Evolutionary conservation across 805 yeast genomes (phyloP), one percentile per base, ranked within the genome.

Genomic region (Yamadazyma philogaea): DNA sequence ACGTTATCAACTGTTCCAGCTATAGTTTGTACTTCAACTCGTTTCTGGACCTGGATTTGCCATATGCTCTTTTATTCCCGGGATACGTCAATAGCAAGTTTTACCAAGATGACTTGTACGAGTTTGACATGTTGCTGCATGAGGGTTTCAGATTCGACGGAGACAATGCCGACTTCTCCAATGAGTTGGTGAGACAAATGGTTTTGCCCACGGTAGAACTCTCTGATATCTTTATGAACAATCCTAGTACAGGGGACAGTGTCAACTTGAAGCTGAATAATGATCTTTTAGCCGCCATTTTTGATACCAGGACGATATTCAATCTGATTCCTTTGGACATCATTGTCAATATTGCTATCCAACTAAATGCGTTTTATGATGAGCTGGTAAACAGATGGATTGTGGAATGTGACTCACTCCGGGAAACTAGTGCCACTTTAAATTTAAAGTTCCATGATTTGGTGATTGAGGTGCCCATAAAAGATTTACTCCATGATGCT

Each of bases 321-420:
- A 70, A 69, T 21, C 74, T 66, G 54, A 56, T 85, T 27, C 91
- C 91, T 0, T 61, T 73, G 31, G 72, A 74, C 35, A 56, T 77
- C 4, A 64, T 85, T 32, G 68, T 84, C 39, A 77, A 76, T 50
- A 60, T 85, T 22, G 87, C 90, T 0, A 68, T 84, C 19, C 90
- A 85, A 59, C 63, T 82, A 30, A 81, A 81, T 53, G 91, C 91
- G 0, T 75, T 70, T 48, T 85, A 77, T 55, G 70, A 75, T 3
- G 57, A 62, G 3, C 64, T 66, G 5, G 53, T 68, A 6, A 66
- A 64, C 18, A 53, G 72, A 14, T 85, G 91, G 91, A 52, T 82
- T 12, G 81, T 82, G 11, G 74, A 75, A 44, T 85, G 93, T 63
- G 61, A 73, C 10, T 50, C 54, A 24, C 62, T 82, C 12, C 72